phyloP scores from a whole-genome alignment of 2,329 filamentous ascomycete genomes.

The Aspergillus flavus region DNA sequence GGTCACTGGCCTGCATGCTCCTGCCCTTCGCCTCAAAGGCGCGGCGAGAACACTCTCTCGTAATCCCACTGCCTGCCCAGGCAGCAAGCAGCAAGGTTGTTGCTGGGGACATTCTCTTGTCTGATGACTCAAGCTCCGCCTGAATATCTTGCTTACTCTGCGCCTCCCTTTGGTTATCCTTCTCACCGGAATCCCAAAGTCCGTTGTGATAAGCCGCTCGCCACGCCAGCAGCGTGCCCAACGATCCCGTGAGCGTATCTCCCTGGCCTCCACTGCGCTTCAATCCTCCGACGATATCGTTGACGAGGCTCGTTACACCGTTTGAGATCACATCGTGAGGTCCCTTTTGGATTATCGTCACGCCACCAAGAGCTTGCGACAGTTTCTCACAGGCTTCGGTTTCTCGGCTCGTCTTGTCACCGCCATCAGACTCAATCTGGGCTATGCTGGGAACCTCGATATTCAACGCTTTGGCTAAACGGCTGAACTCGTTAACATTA shows the following conservation, averaged over 20 bases:
- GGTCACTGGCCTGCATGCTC: slow-evolving; percentile 86
- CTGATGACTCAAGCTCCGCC: slow-evolving; percentile 46
- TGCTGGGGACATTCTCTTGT: slow-evolving; percentile 58
- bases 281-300: slow-evolving; percentile 76
- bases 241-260: slow-evolving; percentile 86
- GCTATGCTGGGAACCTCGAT: slow-evolving; percentile 57
- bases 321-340: slow-evolving; percentile 79
- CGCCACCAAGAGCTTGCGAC: slow-evolving; percentile 76
- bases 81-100: slow-evolving; percentile 74
- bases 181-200: slow-evolving; percentile 65
- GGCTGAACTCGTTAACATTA: slow-evolving; percentile 89
- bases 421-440: slow-evolving; percentile 38
- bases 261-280: slow-evolving; percentile 95
- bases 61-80: slow-evolving; percentile 84
- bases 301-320: slow-evolving; percentile 71
- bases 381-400: slow-evolving; percentile 68
- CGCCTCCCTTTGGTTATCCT: slow-evolving; percentile 34
- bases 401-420: slow-evolving; percentile 51
- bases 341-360: slow-evolving; percentile 92
- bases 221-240: slow-evolving; percentile 89
- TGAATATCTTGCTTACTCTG: slow-evolving; percentile 45
- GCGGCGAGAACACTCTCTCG: slow-evolving; percentile 83
- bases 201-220: slow-evolving; percentile 81
- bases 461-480: slow-evolving; percentile 74
- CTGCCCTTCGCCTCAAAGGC: slow-evolving; percentile 86